Base-by-base conservation (phyloP, 1,284 basidiomycete species). In the Puccinia polysora region DNA sequence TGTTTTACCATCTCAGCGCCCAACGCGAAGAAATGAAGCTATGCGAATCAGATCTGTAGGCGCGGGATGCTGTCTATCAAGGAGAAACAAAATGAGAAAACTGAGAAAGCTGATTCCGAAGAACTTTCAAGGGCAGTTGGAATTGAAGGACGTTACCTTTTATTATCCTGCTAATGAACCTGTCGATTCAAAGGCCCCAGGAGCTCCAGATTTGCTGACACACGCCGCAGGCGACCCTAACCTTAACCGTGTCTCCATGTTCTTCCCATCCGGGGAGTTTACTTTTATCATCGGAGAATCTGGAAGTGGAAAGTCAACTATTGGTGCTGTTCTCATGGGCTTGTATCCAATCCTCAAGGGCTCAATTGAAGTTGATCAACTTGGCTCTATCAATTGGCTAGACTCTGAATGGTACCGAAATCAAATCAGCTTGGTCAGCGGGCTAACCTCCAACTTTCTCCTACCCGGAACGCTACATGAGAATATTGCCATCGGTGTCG, bases 221-320 rank as follows among this genome's bases (percentile, higher is more conserved):
- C 36, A 28, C 36, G 40, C 49, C 25, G 49, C 56, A 23, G 32
- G 36, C 28, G 32, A 38, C 15, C 74, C 77, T 8, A 87, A 87
- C 14, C 84, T 93, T 28, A 77, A 82, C 34, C 82, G 87, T 77
- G 85, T 90, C 65, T 85, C 83, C 32, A 82, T 91, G 74, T 90
- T 82, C 83, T 85, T 98, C 58, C 89, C 92, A 0, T 85, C 90
- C 0, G 83, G 85, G 45, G 93, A 97, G 80, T 90, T 85, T 23
- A 96, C 94, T 0, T 97, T 92, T 81, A 88, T 97, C 76, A 90
- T 97, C 67, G 95, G 94, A 59, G 86, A 88, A 1, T 91, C 89
- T 1, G 93, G 94, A 1, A 89, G 88, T 0, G 93, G 94, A 47
- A 97, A 98, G 82, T 89, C 88, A n/a, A 97, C 92, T 0, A 84